These are phyloP conservation scores for Microthlaspi erraticum DNA, from an alignment of 345 rosid genomes.

Conservation along the genomic window DNA sequence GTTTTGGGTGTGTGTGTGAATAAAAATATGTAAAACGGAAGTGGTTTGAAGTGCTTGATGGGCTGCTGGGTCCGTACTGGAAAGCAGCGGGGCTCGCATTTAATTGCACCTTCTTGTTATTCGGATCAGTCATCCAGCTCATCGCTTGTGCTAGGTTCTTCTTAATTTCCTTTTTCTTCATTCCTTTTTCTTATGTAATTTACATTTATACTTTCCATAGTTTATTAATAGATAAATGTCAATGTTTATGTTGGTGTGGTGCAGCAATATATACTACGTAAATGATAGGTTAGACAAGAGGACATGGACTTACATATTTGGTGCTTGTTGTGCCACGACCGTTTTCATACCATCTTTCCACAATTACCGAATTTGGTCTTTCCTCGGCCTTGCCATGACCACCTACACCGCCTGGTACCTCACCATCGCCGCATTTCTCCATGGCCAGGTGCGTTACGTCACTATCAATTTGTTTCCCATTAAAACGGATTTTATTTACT, in stretches of 20 bases:
- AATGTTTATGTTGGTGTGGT: slow-evolving; percentile 18
- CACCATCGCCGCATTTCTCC: slow-evolving; percentile 69
- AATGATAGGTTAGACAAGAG: slow-evolving; percentile 91
- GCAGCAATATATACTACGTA: slow-evolving; percentile 93
- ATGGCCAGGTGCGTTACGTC: slow-evolving; percentile 70
- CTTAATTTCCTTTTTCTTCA: not conserved
- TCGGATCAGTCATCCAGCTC: slow-evolving; percentile 54
- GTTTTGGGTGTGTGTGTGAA: not conserved
- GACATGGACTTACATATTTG: slow-evolving; percentile 98
- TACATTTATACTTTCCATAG: not conserved
- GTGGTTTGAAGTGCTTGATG: slow-evolving; percentile 77
- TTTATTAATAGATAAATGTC: not conserved
- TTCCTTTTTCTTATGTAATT: not conserved
- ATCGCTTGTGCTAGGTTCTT: slow-evolving; percentile 52
- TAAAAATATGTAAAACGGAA: slow-evolving; percentile 31
- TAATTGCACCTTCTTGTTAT: slow-evolving; percentile 62
- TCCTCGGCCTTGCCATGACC: slow-evolving; percentile 96
- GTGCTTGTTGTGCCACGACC: slow-evolving; percentile 99
- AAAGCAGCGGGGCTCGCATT: slow-evolving; percentile 64
- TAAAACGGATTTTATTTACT: not conserved
- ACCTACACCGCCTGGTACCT: slow-evolving; percentile 98
- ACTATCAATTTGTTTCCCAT: not conserved
- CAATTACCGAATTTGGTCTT: slow-evolving; percentile 97
- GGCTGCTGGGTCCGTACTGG: slow-evolving; percentile 68
- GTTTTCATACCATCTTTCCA: slow-evolving; percentile 95